Percentiles rank a stretch among this genome's conserved stretches.
These are phyloP conservation scores for Noccaea caerulescens DNA, from an alignment of 345 rosid species.

Conservation along the genomic window DNA sequence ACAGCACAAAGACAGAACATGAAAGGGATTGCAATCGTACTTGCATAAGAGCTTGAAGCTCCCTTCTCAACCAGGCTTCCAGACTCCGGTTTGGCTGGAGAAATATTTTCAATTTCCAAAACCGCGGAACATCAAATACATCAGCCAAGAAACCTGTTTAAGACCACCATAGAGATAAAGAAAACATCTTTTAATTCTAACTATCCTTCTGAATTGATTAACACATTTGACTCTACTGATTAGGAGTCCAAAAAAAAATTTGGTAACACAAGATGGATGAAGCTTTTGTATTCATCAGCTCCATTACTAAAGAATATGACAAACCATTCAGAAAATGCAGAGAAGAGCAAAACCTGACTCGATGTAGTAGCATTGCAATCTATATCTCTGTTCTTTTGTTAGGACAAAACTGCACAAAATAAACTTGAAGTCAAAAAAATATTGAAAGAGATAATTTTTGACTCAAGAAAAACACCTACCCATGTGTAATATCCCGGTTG, in stretches of 20 bases:
- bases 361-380: slow-evolving; percentile 70
- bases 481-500: slow-evolving; percentile 43
- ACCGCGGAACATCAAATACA: slow-evolving; percentile 53
- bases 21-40: slow-evolving; percentile 29
- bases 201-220: not conserved
- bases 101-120: slow-evolving; percentile 72
- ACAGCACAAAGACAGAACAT: not conserved
- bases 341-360: slow-evolving; percentile 58
- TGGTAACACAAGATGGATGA: no score
- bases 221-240: not conserved
- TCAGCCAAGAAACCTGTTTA: slow-evolving; percentile 63
- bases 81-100: slow-evolving; percentile 68
- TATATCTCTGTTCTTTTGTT: slow-evolving; percentile 70
- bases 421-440: not conserved
- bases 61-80: slow-evolving; percentile 75
- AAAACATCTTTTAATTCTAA: no score
- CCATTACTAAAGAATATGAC: no score
- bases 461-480: slow-evolving; percentile 46
- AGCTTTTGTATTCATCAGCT: no score
- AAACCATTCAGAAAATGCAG: slow-evolving; percentile 30
- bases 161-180: not conserved
- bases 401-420: slow-evolving; percentile 59
- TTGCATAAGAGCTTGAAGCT: slow-evolving; percentile 87
- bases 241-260: no score
- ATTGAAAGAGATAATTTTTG: not conserved